phyloP scores from a whole-genome alignment of 495 filamentous ascomycete genomes.

The Cairneyella variabilis region DNA sequence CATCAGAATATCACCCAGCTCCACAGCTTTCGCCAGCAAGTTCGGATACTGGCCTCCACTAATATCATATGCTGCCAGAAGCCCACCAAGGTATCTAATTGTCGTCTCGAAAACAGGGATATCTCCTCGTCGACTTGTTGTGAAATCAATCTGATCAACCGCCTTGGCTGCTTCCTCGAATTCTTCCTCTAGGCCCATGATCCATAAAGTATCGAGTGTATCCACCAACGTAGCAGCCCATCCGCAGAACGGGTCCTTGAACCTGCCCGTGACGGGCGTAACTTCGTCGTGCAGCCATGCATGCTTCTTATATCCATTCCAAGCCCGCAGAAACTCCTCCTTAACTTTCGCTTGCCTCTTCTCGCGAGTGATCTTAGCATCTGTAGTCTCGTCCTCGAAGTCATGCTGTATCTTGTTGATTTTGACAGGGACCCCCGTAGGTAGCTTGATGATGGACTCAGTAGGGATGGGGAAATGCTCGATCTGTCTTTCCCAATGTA shows the following conservation, averaged over 20 bases:
- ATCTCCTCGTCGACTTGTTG: conserved; percentile 55
- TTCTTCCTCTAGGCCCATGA: conserved; percentile 87
- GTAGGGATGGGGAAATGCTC: conserved; percentile 72
- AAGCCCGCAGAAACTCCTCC: conserved; percentile 71
- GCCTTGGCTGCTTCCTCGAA: conserved; percentile 81
- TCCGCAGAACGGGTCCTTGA: conserved; percentile 77
- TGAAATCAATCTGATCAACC: conserved; percentile 85
- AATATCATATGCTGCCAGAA: conserved; percentile 81
- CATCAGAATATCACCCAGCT: conserved; percentile 86
- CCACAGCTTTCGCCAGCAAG: conserved; percentile 80
- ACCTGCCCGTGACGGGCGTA: conserved; percentile 58
- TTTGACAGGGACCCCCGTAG: conserved; percentile 60
- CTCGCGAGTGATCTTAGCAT: conserved; percentile 57
- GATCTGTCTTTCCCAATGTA: conserved; percentile 66
- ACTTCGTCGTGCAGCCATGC: conserved; percentile 88
- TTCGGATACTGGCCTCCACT: conserved; percentile 63
- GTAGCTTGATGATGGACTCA: conserved; percentile 68
- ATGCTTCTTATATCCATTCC: conserved; percentile 77
- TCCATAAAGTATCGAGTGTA: conserved; percentile 91
- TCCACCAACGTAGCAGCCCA: conserved; percentile 97
- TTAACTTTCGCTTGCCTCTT: conserved; percentile 66
- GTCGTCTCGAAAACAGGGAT: conserved; percentile 87
- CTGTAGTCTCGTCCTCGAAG: conserved; percentile 59
- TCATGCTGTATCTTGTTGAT: conserved; percentile 75
- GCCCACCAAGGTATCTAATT: conserved; percentile 81